phyloP scores from a whole-genome alignment of 2,329 filamentous ascomycete species.

The Fragosphaeria purpurea region DNA sequence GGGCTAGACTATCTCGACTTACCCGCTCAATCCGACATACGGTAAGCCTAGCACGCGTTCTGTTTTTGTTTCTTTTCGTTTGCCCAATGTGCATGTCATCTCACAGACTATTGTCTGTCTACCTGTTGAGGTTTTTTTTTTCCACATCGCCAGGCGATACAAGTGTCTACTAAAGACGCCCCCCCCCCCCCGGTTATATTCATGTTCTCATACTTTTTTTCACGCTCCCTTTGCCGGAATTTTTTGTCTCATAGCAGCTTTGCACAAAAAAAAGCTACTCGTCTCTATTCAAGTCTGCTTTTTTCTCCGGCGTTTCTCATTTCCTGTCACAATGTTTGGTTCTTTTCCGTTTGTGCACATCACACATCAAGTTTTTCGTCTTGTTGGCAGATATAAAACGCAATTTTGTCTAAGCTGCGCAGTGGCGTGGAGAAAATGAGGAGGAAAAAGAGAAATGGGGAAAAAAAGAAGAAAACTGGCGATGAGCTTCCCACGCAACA shows the following conservation, averaged over 20 bases:
- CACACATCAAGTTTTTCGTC: no score
- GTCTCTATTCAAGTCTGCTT: neutral
- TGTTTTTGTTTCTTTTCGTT: neutral
- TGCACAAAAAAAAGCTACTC: no score
- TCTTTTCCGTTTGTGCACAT: conserved; percentile 22
- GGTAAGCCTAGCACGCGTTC: conserved; percentile 31
- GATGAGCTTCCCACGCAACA: no score
- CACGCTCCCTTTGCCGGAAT: neutral
- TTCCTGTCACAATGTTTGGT: neutral
- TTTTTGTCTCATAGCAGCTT: no score
- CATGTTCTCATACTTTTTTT: no score
- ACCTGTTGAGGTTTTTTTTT: neutral
- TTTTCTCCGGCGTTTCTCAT: neutral
- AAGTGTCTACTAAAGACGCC: no score
- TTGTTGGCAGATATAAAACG: no score
- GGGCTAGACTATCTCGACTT: conserved; percentile 47
- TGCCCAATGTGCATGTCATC: neutral
- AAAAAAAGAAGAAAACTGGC: no score
- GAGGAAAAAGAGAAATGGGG: no score
- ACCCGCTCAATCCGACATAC: conserved; percentile 41
- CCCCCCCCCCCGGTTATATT: neutral
- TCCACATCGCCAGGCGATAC: neutral
- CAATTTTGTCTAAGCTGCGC: no score
- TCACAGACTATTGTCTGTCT: neutral
- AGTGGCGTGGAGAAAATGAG: no score